Evolutionary conservation across 768 basidiomycete species (phyloP), one percentile per base, ranked within the genome.

Genomic region (Lentinula sp.): DNA sequence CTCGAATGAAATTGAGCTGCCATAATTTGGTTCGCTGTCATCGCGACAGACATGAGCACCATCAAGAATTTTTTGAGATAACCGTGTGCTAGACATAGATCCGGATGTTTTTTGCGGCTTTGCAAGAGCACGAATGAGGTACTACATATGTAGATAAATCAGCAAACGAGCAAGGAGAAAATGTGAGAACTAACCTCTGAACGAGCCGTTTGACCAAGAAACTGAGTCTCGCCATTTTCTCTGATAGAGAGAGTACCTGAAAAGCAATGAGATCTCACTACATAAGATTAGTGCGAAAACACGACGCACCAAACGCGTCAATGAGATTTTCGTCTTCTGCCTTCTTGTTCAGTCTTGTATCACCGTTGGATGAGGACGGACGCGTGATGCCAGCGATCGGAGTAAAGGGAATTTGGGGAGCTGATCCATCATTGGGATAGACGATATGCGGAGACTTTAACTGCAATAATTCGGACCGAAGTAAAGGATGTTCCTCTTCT

Each of bases 191-290:
- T 55, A 64, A 88, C 87, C 78, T 90, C 88, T 23, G 85, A 78
- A 40, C 86, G 81, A 5, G 89, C 84, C 0, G 86, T 89, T 61
- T 79, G 78, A 16, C 89, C 87, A 61, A 85, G 75, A 68, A 85
- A 87, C 39, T 71, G 78, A 0, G 80, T 76, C 63, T 83, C 82
- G 0, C 84, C 84, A 51, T 79, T 70, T 23, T 77, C 68, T n/a
- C 80, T 83, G 28, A 88, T 75, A 2, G 79, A 80, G 55, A 88
- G 71, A 8, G 86, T 87, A 16, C 85, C 85, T 84, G 40, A 8
- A 4, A 10, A 5, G 37, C n/a, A 54, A 5, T 39, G 37, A 11
- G 23, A 34, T 39, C n/a, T 28, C 18, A 28, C n/a, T 15, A 16
- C 13, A 15, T 4, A n/a, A 23, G 15, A 37, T 3, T 1, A 28